Conservation (phyloP, 176 grass and related monocot species). For the Aechmea fasciata region DNA sequence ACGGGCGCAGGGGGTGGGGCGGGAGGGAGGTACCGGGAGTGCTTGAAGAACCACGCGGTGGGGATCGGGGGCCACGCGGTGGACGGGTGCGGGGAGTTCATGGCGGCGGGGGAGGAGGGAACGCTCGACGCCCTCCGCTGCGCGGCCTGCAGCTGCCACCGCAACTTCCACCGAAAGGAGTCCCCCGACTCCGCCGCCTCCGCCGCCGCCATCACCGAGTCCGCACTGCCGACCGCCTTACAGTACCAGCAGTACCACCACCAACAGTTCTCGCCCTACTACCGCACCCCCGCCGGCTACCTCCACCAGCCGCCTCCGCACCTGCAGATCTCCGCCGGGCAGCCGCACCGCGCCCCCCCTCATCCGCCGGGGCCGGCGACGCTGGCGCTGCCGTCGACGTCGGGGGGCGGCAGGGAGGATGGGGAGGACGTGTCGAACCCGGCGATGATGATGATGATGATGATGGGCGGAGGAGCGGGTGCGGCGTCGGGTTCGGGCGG, state of each 20-base stretch:
- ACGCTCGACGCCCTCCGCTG: slow-evolving; percentile 68
- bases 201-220: slow-evolving; percentile 7
- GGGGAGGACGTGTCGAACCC: slow-evolving; percentile 33
- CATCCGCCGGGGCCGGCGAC: slow-evolving; percentile 16
- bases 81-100: slow-evolving; percentile 91
- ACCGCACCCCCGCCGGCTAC: slow-evolving; percentile 45
- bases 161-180: slow-evolving; percentile 71
- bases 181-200: background rate
- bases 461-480: slow-evolving; percentile 11
- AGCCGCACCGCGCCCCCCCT: background rate
- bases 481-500: slow-evolving; percentile 31
- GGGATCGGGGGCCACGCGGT: slow-evolving; percentile 63
- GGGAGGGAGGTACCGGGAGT: slow-evolving; percentile 58
- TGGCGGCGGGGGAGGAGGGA: slow-evolving; percentile 60
- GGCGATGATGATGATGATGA: slow-evolving; percentile 31
- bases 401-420: slow-evolving; percentile 34
- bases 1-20: background rate
- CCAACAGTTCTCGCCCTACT: slow-evolving; percentile 62
- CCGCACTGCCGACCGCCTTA: background rate
- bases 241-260: background rate
- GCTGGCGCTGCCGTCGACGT: slow-evolving; percentile 41
- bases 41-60: slow-evolving; percentile 83
- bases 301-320: slow-evolving; percentile 23
- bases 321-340: slow-evolving; percentile 19
- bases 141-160: slow-evolving; percentile 83